These are phyloP conservation scores for Aquanectria penicillioides DNA, from an alignment of 2,329 filamentous ascomycete species.

Conservation along the genomic window DNA sequence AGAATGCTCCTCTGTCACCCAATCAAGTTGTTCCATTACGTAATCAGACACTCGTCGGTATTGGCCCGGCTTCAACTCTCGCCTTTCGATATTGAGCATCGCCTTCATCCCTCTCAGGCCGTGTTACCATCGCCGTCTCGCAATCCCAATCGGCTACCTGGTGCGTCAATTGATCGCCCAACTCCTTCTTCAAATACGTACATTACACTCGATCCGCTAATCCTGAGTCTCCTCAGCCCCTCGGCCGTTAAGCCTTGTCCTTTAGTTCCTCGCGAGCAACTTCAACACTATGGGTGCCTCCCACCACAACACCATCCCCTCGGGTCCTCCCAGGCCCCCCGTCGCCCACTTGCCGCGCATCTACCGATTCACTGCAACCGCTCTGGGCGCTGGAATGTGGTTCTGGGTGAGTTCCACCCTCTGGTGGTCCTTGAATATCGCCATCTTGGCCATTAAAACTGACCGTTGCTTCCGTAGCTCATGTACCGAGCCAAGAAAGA, in stretches of 20 bases:
- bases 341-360: conserved; percentile 65
- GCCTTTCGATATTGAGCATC: conserved; percentile 30
- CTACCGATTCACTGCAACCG: conserved; percentile 88
- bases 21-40: conserved; percentile 35
- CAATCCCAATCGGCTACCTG: conserved; percentile 33
- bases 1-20: not conserved
- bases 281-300: conserved; percentile 38
- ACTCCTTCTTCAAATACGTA: accelerated
- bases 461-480: conserved; percentile 49
- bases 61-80: conserved; percentile 35
- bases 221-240: conserved; percentile 1
- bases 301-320: conserved; percentile 38
- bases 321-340: conserved; percentile 52
- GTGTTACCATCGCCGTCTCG: conserved; percentile 24
- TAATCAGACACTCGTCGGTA: conserved; percentile 34
- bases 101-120: conserved; percentile 11
- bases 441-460: not conserved
- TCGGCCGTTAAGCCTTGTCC: conserved; percentile 3
- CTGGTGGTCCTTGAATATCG: not conserved
- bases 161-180: conserved; percentile 27
- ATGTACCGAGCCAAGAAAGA: conserved; percentile 98
- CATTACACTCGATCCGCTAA: not conserved
- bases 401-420: conserved; percentile 80
- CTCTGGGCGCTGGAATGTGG: conserved; percentile 96
- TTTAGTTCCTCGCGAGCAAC: conserved; percentile 8